Conservation (phyloP, 345 rosid species). For the Pistacia integerrima region DNA sequence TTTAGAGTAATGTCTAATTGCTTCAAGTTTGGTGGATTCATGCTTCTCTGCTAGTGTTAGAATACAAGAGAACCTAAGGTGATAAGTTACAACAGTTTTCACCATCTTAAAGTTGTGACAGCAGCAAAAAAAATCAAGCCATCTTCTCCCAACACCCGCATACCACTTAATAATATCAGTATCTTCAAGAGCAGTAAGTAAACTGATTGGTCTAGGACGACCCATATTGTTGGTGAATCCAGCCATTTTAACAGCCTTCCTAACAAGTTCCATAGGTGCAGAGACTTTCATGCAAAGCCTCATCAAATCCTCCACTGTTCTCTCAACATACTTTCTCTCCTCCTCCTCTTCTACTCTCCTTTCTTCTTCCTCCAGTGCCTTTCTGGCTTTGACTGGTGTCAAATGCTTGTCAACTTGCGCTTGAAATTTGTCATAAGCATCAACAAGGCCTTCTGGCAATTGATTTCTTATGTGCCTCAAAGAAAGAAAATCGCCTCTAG, state of each 20-base stretch:
- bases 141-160: slow-evolving; percentile 83
- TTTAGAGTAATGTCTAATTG: slow-evolving; percentile 78
- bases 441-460: slow-evolving; percentile 70
- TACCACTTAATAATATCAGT: slow-evolving; percentile 92
- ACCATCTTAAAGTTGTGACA: slow-evolving; percentile 89
- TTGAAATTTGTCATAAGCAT: slow-evolving; percentile 80
- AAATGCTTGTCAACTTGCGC: slow-evolving; percentile 77
- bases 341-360: slow-evolving; percentile 62
- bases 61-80: slow-evolving; percentile 89
- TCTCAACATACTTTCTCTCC: slow-evolving; percentile 64
- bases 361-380: slow-evolving; percentile 67
- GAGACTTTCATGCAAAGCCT: slow-evolving; percentile 76
- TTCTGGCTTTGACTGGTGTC: slow-evolving; percentile 59
- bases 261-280: slow-evolving; percentile 78
- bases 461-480: slow-evolving; percentile 76
- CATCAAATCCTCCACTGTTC: slow-evolving; percentile 72
- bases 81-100: slow-evolving; percentile 78
- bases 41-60: slow-evolving; percentile 90
- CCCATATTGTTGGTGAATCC: slow-evolving; percentile 93
- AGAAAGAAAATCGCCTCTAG: slow-evolving; percentile 79
- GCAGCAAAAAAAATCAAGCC: slow-evolving; percentile 94
- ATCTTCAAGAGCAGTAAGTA: slow-evolving; percentile 74
- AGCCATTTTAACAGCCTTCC: slow-evolving; percentile 78
- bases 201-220: slow-evolving; percentile 77
- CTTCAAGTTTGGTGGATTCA: slow-evolving; percentile 78